Evolutionary conservation across 2,329 filamentous ascomycete genomes (phyloP), one percentile per base, ranked within the genome.

Genomic region (Chaetomium strumarium): DNA sequence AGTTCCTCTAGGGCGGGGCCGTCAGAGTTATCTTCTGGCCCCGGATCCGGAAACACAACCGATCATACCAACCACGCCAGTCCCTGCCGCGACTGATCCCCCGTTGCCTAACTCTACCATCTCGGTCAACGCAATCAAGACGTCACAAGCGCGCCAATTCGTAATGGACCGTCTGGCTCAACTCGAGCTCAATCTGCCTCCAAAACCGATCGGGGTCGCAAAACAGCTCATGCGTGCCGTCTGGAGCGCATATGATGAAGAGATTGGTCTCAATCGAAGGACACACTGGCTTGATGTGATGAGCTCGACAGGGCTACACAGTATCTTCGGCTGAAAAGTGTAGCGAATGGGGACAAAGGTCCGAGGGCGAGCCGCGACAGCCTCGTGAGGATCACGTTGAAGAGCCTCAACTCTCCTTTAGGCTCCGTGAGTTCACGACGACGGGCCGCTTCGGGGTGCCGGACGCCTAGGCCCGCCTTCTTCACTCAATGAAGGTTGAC

Each of bases 211-310:
- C 1, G 58, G 64, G 1, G 68, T 74, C n/a, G 72, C 72, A 1
- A 71, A 70, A 55, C 62, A 71, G 38, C 62, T 74, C 1, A 63
- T 73, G 8, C 68, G 65, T n/a, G 66, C 69, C 0, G 68, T 74
- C 2, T 74, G 72, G 72, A 64, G 63, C 1, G 68, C 67, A 0
- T 74, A 74, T 17, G 71, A 74, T 34, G 58, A 55, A 3, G 71
- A 73, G 43, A 62, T 65, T 3, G 68, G 64, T 0, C 60, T 62
- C 0, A 53, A 62, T 3, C 59, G 61, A 11, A 56, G 64, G 10
- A 70, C 70, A 1, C 71, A 74, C 40, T 74, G 71, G 72, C 63
- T 73, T 3, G 72, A 74, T 46, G 68, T 74, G 5, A 74, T 72
- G 70, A 68, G 53, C 36, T 46, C 45, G 34, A 63, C 57, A 4